Evolutionary conservation across 371 early-diverging fungal species (phyloP), one percentile per base, ranked within the genome.

Genomic region (Choanephora cucurbitarum): DNA sequence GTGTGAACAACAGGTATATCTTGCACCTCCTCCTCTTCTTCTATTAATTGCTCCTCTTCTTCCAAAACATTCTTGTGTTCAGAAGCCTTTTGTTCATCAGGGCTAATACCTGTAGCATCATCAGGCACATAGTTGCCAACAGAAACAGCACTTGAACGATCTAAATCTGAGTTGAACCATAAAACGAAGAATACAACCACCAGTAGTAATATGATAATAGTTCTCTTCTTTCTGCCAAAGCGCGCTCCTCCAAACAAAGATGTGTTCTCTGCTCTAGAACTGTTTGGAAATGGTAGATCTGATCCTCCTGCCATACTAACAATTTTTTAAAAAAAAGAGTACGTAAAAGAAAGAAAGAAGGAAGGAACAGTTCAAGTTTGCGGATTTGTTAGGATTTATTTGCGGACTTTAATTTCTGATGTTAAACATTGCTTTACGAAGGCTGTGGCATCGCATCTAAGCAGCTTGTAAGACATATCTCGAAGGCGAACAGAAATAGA

Each of bases 261-360:
- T 6, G 44, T 3, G 19, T 48, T 52, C 13, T 65, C 66, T 0
- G 24, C 17, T 41, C 60, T 55, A 18, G 39, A 21, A 15, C 32
- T 53, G 37, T 53, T 57, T 18, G 60, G 53, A 41, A 65, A 60
- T n/a, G 66, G 66, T 44, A 65, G 52, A 19, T 65, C 66, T 47
- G 65, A 52, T 11, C 52, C 44, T 45, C 56, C 56, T 56, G 37
- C 37, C 37, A 37, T 37, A 11, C 2, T 37, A 11, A 37, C 14
- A 13, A 61, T 61, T 15, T 45, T 49, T 17, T 17, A 43, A 42
- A 49, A 18, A 42, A 18, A 18, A 17, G 31, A 44, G 5, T n/a
- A n/a, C n/a, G n/a, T n/a, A n/a, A 32, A 18, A 18, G 9, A 31
- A 11, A 42, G 41, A 43, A 31, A 39, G 23, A 32, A 41, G 37